Evolutionary conservation across 202 grass and related monocot species (phyloP), one percentile per base, ranked within the genome.

Genomic region (Setaria italica): DNA sequence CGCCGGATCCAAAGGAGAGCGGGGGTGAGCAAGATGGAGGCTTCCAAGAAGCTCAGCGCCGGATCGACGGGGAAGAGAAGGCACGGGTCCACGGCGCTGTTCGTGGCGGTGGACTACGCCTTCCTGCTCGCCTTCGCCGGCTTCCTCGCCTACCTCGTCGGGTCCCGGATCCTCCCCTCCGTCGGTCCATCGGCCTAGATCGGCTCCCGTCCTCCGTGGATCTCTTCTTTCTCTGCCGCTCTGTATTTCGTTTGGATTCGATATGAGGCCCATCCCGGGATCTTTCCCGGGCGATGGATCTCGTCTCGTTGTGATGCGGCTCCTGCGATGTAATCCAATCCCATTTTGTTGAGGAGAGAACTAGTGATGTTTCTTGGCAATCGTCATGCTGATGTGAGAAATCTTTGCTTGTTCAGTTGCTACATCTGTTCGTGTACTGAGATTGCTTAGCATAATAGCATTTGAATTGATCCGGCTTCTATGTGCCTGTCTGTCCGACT

Each of bases 101-200:
- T 95, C 89, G 91, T 98, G 78, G 62, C 67, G 77, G 70, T 98
- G 85, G 95, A 98, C 72, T 95, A 95, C 73, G 80, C 84, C 65
- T 95, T 98, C 95, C 87, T 98, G 35, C 80, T 94, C 79, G 70
- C 87, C 75, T 98, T 98, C 89, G 87, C 90, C 84, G 74, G 77
- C 45, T 90, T 93, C 79, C 95, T 98, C 91, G 85, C 83, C 74
- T 95, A 98, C 85, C 82, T 98, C 78, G 77, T 95, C 80, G 85
- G 80, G 37, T 90, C 84, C 76, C 64, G 90, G 46, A 47, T 94
- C 87, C 88, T 87, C 60, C 88, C 90, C 39, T 83, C 82, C 71
- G 55, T 79, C 14, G 34, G 0, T 13, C 62, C 62, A 25, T 3
- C 62, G 63, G 17, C 34, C 5, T 90, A 90, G 80, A 84, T 47